Evolutionary conservation across 768 basidiomycete species (phyloP).

Genomic region (Leccinum uliginosum): DNA sequence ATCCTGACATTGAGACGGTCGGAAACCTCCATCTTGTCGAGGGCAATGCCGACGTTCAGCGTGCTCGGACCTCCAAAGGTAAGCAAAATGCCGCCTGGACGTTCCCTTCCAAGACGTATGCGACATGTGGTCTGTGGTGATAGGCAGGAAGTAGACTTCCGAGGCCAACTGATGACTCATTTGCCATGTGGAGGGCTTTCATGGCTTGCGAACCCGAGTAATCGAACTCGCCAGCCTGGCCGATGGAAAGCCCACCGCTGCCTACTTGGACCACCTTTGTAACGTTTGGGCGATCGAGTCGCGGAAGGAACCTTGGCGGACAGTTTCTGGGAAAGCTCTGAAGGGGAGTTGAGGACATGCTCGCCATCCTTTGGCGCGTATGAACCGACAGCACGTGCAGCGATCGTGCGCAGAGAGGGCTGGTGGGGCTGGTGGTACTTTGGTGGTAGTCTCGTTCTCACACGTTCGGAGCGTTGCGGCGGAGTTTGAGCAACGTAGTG

Average conservation of each 20-base stretch:
- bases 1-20: slow-evolving; percentile 92
- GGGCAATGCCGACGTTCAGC: slow-evolving; percentile 93
- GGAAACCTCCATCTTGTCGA: slow-evolving; percentile 94
- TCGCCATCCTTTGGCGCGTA: slow-evolving; percentile 61
- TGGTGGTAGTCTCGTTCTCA: too few species aligned
- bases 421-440: too few species aligned
- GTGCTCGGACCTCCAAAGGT: slow-evolving; percentile 99
- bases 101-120: slow-evolving; percentile 96
- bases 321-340: slow-evolving; percentile 88
- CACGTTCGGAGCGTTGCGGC: too few species aligned
- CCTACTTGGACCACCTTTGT: slow-evolving; percentile 96
- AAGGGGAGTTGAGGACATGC: slow-evolving; percentile 87
- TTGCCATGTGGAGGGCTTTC: slow-evolving; percentile 97
- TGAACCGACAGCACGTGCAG: slow-evolving; percentile 70
- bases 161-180: slow-evolving; percentile 96
- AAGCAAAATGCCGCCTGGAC: slow-evolving; percentile 94
- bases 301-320: slow-evolving; percentile 95
- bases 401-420: slow-evolving; percentile 57
- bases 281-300: slow-evolving; percentile 86
- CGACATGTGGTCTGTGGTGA: slow-evolving; percentile 98
- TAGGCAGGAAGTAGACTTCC: slow-evolving; percentile 95
- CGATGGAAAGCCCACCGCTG: slow-evolving; percentile 92
- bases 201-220: slow-evolving; percentile 99
- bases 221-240: slow-evolving; percentile 99
- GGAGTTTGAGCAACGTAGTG: too few species aligned